Conservation (phyloP, 306 rosid genomes). For the Argentina anserina region DNA sequence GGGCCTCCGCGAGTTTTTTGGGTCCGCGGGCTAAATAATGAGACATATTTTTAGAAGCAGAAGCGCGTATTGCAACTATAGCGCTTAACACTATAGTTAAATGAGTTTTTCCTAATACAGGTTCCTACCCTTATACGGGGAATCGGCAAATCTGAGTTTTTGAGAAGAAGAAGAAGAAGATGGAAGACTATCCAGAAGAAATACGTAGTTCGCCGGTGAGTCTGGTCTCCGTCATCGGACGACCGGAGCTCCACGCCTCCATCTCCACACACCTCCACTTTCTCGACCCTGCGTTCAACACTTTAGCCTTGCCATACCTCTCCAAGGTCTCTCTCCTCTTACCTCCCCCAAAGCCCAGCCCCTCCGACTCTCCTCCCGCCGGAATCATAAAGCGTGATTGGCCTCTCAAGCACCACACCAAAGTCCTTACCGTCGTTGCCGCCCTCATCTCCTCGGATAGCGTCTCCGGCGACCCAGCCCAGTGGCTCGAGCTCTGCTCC, state of each 20-base stretch:
- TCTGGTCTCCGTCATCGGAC: constrained; percentile 63
- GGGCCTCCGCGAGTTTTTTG: too few species aligned
- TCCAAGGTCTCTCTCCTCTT: constrained; percentile 61
- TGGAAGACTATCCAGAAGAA: constrained; percentile 95
- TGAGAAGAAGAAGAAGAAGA: constrained; percentile 19
- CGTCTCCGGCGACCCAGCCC: constrained; percentile 76
- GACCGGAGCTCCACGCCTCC: constrained; percentile 59
- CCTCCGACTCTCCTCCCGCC: constrained; percentile 24
- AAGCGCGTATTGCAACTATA: too few species aligned
- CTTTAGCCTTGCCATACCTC: constrained; percentile 78
- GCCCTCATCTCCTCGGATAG: constrained; percentile 55
- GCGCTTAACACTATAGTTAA: too few species aligned
- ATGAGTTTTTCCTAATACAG: too few species aligned
- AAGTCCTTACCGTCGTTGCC: constrained; percentile 63
- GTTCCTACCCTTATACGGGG: too few species aligned
- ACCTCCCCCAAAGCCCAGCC: constrained; percentile 24
- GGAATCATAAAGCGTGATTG: constrained; percentile 66
- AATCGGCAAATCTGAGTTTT: not conserved
- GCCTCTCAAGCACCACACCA: constrained; percentile 89
- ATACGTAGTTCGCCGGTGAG: constrained; percentile 86
- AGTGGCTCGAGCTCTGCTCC: constrained; percentile 88
- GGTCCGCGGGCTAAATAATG: too few species aligned
- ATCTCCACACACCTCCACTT: constrained; percentile 61
- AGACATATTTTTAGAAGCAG: too few species aligned
- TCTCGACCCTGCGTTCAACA: constrained; percentile 78